Conservation (phyloP, 257 asterid genomes). For the Galeopsis tetrahit region DNA sequence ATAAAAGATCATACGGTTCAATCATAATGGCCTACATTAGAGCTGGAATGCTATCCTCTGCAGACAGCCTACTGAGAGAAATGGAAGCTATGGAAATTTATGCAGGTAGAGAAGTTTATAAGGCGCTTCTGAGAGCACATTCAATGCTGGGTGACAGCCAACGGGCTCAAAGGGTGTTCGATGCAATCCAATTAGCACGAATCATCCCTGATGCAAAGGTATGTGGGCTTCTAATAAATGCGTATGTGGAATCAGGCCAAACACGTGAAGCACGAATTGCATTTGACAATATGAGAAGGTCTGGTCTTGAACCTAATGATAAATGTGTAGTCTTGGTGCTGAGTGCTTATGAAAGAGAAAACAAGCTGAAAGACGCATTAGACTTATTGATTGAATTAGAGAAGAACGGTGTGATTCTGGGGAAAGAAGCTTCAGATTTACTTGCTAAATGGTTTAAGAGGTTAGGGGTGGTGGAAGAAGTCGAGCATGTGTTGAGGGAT, state of each 20-base stretch:
- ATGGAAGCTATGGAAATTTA: constrained; percentile 68
- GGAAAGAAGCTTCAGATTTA: constrained; percentile 68
- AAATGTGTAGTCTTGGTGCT: constrained; percentile 74
- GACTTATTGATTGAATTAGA: constrained; percentile 66
- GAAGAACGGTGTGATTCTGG: constrained; percentile 50
- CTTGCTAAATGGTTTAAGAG: constrained; percentile 70
- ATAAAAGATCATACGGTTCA: constrained; percentile 84
- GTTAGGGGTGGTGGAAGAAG: constrained; percentile 82
- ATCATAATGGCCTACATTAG: constrained; percentile 90
- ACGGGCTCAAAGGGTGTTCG: constrained; percentile 81
- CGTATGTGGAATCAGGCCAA: constrained; percentile 66
- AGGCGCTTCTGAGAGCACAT: constrained; percentile 82
- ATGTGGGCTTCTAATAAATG: constrained; percentile 85
- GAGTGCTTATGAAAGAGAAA: constrained; percentile 65
- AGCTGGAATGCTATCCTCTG: constrained; percentile 60
- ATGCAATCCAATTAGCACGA: constrained; percentile 78
- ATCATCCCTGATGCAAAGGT: constrained; percentile 69
- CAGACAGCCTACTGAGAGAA: constrained; percentile 65
- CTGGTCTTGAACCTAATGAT: constrained; percentile 71
- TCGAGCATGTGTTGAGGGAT: constrained; percentile 71
- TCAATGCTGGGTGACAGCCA: constrained; percentile 71
- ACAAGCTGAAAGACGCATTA: constrained; percentile 67
- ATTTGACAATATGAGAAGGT: constrained; percentile 67
- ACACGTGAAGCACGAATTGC: constrained; percentile 65
- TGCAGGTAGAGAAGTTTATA: constrained; percentile 86